Evolutionary conservation across 2,329 filamentous ascomycete genomes (phyloP), one percentile per base, ranked within the genome.

Genomic region (Penicillium sp.): DNA sequence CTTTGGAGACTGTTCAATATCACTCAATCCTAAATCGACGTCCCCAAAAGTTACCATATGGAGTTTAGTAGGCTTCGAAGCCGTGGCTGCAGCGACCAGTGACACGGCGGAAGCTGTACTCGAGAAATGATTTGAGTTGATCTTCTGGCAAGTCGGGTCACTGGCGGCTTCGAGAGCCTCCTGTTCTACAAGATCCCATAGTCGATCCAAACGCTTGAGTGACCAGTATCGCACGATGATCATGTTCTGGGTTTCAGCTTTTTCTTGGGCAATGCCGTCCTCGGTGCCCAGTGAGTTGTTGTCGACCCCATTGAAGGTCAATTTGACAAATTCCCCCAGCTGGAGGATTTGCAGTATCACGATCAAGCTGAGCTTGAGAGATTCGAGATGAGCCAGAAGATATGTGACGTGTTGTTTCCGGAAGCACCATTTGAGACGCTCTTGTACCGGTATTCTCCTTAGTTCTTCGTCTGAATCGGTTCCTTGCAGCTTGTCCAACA

Each of bases 161-260:
- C 40, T 50, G 4, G 58, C 55, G 9, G 52, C 49, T 17, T 63
- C 57, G 6, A 49, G 30, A 10, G 58, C 60, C 42, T 70, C 68
- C 27, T 60, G 54, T 28, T 60, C 53, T 10, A 65, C 65, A 18
- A 59, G 41, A 34, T 64, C 57, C 48, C 64, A 68, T 13, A 71
- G 44, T 4, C 57, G 46, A 38, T 65, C 61, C 13, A 69, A 52
- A n/a, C 58, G 58, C 31, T 60, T 66, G 36, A 60, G 50, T 5
- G 67, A 62, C 62, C 64, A 69, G 42, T 69, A 67, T 27, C 66
- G 57, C n/a, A 68, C 58, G 27, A 71, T 63, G n/a, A 70, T 55
- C 55, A 68, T 66, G 35, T 68, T 71, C 43, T 71, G 67, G 3
- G 59, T 59, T 39, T 70, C 68, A 2, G 61, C 63, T 37, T 67